Base-by-base conservation (phyloP, 768 basidiomycete genomes). In the Sutorius australiensis region DNA sequence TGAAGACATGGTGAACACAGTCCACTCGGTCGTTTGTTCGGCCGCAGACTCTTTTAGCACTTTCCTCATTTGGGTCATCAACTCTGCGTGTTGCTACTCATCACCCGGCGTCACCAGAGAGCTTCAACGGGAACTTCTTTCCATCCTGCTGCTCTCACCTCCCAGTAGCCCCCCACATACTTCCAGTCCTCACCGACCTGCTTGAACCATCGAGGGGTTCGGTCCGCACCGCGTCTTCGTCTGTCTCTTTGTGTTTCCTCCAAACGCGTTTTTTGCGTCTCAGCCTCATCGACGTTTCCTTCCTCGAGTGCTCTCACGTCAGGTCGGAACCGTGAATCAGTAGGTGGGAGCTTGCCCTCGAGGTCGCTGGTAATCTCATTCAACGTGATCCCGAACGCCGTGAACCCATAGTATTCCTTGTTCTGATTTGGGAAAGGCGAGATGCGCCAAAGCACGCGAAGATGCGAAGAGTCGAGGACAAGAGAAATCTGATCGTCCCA, bases 401-500 rank as follows among this genome's bases (percentile, higher is more conserved):
- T 91, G 68, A 93, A 92, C 12, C 92, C 92, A 64, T 93, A 95
- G 65, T 81, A 84, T 46, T 87, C 81, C 46, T 77, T 75, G 16
- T 81, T 69, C 61, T 89, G 78, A 61, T 85, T 82, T 28, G 88
- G 86, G 70, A 88, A 92, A 11, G 87, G 82, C 11, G 77, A 69
- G 38, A 84, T 80, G 50, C 86, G 80, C 92, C 92, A 95, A 46
- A 95, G 77, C 40, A 89, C 77, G 50, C 78, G 84, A 63, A 88
- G 81, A 66, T 86, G 81, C 3, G 81, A 83, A 16, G 80, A 73
- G 65, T 86, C 86, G 27, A 86, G 73, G 43, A 79, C 80, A 57
- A 82, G 83, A n/a, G 81, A 80, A 54, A 94, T 70, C 59, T 84
- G 82, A 53, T 92, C 87, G 63, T 94, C 88, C 92, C 92, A 95